Evolutionary conservation across 2,329 filamentous ascomycete species (phyloP).

Genomic region (Boeremia exigua): DNA sequence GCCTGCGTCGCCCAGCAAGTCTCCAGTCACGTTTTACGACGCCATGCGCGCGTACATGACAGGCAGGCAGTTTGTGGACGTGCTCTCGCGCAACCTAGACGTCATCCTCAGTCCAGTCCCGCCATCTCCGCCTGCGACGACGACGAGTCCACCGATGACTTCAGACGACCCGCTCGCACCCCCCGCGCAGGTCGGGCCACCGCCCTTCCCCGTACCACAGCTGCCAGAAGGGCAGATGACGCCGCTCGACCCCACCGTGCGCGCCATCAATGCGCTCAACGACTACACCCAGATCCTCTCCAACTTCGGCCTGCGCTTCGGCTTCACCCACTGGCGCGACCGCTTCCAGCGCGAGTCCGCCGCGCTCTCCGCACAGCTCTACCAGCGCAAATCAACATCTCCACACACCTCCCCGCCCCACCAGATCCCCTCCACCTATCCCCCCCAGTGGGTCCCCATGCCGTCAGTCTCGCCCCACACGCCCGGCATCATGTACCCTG

Average conservation of each 20-base stretch:
- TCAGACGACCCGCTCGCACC: slow-evolving; percentile 49
- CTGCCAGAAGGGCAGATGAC: slow-evolving; percentile 32
- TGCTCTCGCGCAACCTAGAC: slow-evolving; percentile 62
- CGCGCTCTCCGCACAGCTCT: slow-evolving; percentile 50
- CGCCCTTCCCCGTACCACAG: slow-evolving; percentile 42
- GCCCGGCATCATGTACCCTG: slow-evolving; percentile 34
- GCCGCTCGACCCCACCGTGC: slow-evolving; percentile 43
- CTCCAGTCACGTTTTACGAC: slow-evolving; percentile 86
- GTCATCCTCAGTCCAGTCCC: slow-evolving; percentile 50
- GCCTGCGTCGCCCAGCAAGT: slow-evolving; percentile 61
- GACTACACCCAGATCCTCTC: slow-evolving; percentile 55
- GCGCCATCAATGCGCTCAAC: slow-evolving; percentile 56
- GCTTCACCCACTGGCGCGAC: slow-evolving; percentile 58
- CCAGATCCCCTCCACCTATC: slow-evolving; percentile 23
- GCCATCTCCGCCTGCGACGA: slow-evolving; percentile 47
- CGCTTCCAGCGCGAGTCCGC: slow-evolving; percentile 56
- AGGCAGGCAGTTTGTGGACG: slow-evolving; percentile 62
- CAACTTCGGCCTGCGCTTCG: slow-evolving; percentile 55
- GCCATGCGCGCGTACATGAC: slow-evolving; percentile 81
- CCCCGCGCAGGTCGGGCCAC: slow-evolving; percentile 33
- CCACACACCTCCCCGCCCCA: slow-evolving; percentile 35
- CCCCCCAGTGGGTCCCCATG: slow-evolving; percentile 37
- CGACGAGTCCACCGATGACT: slow-evolving; percentile 20
- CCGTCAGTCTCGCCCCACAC: slow-evolving; percentile 31
- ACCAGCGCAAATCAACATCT: slow-evolving; percentile 42